Conservation (phyloP, 2,329 filamentous ascomycete species). For the Blastomyces gilchristii region DNA sequence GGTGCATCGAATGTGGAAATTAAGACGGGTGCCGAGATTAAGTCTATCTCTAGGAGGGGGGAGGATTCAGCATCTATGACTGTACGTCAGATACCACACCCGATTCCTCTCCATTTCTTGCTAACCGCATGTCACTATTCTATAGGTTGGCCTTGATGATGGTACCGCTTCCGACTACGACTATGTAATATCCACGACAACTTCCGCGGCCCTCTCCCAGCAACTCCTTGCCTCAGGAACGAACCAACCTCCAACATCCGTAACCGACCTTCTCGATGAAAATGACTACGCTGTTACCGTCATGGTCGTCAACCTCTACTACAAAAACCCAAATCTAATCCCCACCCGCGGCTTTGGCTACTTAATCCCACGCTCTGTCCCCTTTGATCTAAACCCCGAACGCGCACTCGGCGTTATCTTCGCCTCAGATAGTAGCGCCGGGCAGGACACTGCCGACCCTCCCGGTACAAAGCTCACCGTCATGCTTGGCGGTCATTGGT, state of each 20-base stretch:
- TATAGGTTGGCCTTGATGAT: conserved; percentile 7
- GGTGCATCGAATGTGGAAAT: conserved; percentile 51
- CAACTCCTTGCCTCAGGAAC: conserved; percentile 6
- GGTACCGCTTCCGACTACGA: conserved; percentile 15
- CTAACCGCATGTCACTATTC: not conserved
- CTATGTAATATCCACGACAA: conserved; percentile 21
- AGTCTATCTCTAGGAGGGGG: conserved; percentile 30
- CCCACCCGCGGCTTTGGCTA: conserved; percentile 74
- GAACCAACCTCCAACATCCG: conserved; percentile 8
- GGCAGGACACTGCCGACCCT: conserved; percentile 41
- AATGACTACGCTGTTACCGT: conserved; percentile 62
- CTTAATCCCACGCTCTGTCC: conserved; percentile 67
- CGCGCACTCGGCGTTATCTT: conserved; percentile 85
- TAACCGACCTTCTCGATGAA: conserved; percentile 18
- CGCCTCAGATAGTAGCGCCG: conserved; percentile 58
- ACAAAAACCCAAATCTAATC: conserved; percentile 53
- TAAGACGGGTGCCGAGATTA: conserved; percentile 41
- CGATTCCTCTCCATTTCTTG: not conserved
- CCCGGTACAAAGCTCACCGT: conserved; percentile 78
- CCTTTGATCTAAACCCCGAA: conserved; percentile 65
- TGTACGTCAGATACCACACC: not conserved
- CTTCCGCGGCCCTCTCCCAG: conserved; percentile 14
- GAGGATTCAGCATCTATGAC: conserved; percentile 12
- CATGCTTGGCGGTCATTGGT: conserved; percentile 91
- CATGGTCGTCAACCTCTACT: conserved; percentile 89